Conservation (phyloP, 306 rosid genomes). For the Lathyrus sativus region DNA sequence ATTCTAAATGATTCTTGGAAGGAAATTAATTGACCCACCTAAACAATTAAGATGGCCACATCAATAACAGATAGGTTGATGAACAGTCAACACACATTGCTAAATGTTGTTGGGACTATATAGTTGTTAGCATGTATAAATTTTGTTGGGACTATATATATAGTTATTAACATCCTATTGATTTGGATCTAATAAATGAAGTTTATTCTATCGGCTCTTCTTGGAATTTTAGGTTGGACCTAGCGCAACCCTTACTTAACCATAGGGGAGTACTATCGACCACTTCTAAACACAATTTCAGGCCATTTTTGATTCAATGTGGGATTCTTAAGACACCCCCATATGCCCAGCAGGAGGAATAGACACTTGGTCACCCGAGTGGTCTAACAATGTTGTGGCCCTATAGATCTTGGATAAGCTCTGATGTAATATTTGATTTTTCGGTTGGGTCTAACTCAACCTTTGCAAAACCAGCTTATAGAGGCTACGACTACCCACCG, state of each 20-base stretch:
- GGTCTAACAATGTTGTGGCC: neutral
- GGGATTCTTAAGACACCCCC: neutral
- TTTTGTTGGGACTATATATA: neutral
- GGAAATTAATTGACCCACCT: neutral
- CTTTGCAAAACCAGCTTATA: neutral
- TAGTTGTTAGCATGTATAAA: neutral
- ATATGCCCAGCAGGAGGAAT: neutral
- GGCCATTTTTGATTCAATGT: neutral
- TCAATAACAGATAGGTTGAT: neutral
- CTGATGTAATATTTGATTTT: neutral
- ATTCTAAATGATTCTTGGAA: neutral
- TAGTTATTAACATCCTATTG: slow-evolving; percentile 1
- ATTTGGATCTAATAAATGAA: slow-evolving; percentile 2
- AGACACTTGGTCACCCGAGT: neutral
- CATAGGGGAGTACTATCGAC: neutral
- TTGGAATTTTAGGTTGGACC: neutral
- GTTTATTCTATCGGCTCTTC: neutral
- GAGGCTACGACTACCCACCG: neutral
- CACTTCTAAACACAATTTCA: neutral
- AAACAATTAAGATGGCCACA: neutral
- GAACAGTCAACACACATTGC: neutral
- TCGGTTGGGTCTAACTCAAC: neutral
- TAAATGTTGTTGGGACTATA: slow-evolving; percentile 9
- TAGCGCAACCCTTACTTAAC: neutral
- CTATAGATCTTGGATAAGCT: neutral